Conservation (phyloP, 768 basidiomycete genomes). For the Goffeauzyma gilvescens region DNA sequence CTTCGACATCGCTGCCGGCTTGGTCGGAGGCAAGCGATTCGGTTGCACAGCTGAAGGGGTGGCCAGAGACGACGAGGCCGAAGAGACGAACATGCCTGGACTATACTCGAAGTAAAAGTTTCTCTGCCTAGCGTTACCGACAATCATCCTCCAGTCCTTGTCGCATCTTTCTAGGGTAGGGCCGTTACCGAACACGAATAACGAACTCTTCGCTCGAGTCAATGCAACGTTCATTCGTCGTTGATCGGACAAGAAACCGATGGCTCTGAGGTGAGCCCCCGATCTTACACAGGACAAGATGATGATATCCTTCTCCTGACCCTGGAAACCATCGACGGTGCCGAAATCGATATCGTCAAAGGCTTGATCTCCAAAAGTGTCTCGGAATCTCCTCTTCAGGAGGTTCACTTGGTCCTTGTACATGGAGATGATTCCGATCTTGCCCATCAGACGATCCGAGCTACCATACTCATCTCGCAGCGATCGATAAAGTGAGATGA, state of each 20-base stretch:
- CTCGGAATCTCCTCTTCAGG: slow-evolving; percentile 49
- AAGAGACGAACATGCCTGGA: slow-evolving; percentile 15
- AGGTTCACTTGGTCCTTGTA: slow-evolving; percentile 75
- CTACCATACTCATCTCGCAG: slow-evolving; percentile 43
- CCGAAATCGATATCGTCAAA: slow-evolving; percentile 67
- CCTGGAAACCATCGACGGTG: slow-evolving; percentile 97
- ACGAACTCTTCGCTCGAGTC: slow-evolving; percentile 82
- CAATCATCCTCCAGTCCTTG: slow-evolving; percentile 54
- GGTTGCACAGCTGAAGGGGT: no score
- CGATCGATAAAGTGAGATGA: slow-evolving; percentile 55
- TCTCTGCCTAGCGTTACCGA: slow-evolving; percentile 54
- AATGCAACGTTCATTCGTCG: slow-evolving; percentile 97
- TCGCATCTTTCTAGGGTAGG: slow-evolving; percentile 76
- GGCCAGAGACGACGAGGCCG: background rate
- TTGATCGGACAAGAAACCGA: slow-evolving; percentile 75
- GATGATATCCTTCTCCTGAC: slow-evolving; percentile 96
- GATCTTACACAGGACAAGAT: slow-evolving; percentile 92
- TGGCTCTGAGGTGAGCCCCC: slow-evolving; percentile 56
- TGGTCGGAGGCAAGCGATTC: no score
- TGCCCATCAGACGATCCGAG: slow-evolving; percentile 38
- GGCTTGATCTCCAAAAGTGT: slow-evolving; percentile 53
- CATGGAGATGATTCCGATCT: slow-evolving; percentile 69
- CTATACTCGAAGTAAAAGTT: slow-evolving; percentile 50
- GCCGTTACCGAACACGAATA: slow-evolving; percentile 82
- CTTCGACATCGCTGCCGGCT: no score